These are phyloP conservation scores for Triticum aestivum DNA, from an alignment of 176 grass and related monocot species.

Conservation along the genomic window IWGSC_CS_RefSeq_v2.1 NC_057797.1:672067118-672067617, in stretches of 20 bases:
- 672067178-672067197: conserved; percentile 98
- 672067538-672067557: neutral
- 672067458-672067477: conserved; percentile 82
- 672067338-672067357: conserved; percentile 75
- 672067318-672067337: neutral
- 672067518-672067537: neutral
- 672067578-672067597: neutral
- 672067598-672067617: neutral
- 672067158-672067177: conserved; percentile 41
- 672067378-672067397: conserved; percentile 95
- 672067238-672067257: conserved; percentile 95
- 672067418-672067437: conserved; percentile 90
- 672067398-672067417: conserved; percentile 97
- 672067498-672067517: neutral
- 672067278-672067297: conserved; percentile 14
- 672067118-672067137: conserved; percentile 3
- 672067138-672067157: conserved; percentile 10
- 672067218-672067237: conserved; percentile 90
- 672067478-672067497: conserved; percentile 14
- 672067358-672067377: conserved; percentile 95
- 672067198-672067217: conserved; percentile 89
- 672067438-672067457: conserved; percentile 98
- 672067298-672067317: conserved; percentile 1
- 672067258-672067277: conserved; percentile 75
- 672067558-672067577: conserved; percentile 1